Evolutionary conservation across 345 rosid genomes (phyloP), one percentile per base, ranked within the genome.

Genomic region (Tarenaya hassleriana): DNA sequence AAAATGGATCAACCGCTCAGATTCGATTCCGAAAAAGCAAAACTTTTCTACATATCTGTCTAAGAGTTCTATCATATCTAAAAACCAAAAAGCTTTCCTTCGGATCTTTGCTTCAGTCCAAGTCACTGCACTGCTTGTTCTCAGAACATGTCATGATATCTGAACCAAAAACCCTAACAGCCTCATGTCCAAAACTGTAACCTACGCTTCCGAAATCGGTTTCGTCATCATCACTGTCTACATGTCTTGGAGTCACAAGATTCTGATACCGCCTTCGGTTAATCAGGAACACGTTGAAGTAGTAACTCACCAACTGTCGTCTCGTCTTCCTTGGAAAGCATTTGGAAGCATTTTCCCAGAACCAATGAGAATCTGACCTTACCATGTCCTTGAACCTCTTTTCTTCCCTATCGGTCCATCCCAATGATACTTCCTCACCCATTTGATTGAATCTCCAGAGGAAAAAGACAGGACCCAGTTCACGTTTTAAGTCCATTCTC

Each of bases 381-480:
- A 76, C 68, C 69, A 69, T 61, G 10, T 59, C 34, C 60, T 72
- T 77, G 24, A 86, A 86, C 69, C 34, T 71, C 44, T 77, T 67
- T 60, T 76, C 80, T 52, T 79, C 83, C 53, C 69, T 71, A n/a
- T 46, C 56, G 6, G 74, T 73, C 96, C 94, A 80, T 56, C 66
- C 57, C 20, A 69, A 64, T 13, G 75, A 71, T 34, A 81, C 84
- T 63, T 89, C 94, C 74, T 83, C 94, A 3, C 97, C 95, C 95
- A 86, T 86, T 34, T 43, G 60, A 53, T 79, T 54, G 70, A 89
- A 81, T 56, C 73, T 67, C 90, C 89, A 89, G 17, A 41, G 68
- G 50, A 63, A 62, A 61, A 83, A 89, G 34, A 53, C 77, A 17
- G 56, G 6, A 27, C 88, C 88, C 14, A 89, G 54, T 31, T 83